Base-by-base conservation (phyloP, 1,284 basidiomycete species). In the Papiliotrema terrestris region DNA sequence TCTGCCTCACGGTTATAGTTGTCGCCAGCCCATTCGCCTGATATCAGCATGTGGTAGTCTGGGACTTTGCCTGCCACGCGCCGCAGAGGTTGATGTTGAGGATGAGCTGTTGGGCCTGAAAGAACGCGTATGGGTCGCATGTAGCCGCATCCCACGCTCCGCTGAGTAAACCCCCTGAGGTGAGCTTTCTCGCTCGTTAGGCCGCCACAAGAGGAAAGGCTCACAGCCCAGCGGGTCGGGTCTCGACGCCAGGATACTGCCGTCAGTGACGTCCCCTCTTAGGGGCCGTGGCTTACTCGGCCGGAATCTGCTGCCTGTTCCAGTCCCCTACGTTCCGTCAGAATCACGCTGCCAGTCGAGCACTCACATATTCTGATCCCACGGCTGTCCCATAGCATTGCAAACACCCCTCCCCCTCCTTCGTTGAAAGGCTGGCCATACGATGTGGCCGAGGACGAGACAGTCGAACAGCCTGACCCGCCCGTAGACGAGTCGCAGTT, bases 351-450 rank as follows among this genome's bases (percentile, higher is more conserved):
- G 5, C 6, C 22, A 43, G 17, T 19, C n/a, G 25, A 23, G 13
- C 35, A 75, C 72, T 63, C 56, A 78, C 89, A 95, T 46, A 92
- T 81, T 49, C 79, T 81, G 72, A 95, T 85, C 5, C 87, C 89
- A 6, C 74, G 68, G 29, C 67, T 66, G 62, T 86, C 82, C 85
- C 88, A 87, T 36, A 84, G 73, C 73, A 87, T 85, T 1, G 83
- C 89, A 63, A 80, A 90, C 20, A 91, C 87, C 17, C 89, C 90
- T 11, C 91, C 91, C 1, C 79, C 78, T 14, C 67, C 69, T 15
- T 60, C 65, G 75, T 91, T 91, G 79, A 91, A 90, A 3, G 79
- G 80, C 51, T 81, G 75, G 1, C 90, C 90, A 61, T 84, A 94
- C 8, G 83, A 83, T 13, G 72, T 71, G 14, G 76, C 60, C 38